Conservation (phyloP, 2,329 filamentous ascomycete genomes). For the Zopfia rhizophila region DNA sequence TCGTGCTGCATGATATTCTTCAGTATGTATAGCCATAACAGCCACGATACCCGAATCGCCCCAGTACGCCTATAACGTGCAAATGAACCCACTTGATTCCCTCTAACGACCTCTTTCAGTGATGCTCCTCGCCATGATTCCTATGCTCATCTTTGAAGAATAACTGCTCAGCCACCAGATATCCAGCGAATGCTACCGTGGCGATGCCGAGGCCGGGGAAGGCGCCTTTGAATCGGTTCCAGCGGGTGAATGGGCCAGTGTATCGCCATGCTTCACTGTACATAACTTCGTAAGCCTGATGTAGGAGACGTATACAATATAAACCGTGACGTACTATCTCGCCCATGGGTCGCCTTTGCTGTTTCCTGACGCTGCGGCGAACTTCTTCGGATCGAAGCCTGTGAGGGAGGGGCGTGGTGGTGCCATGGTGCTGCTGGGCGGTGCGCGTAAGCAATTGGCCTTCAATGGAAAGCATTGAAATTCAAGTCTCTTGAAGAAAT, state of each 20-base stretch:
- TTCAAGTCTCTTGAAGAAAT: constrained; percentile 9
- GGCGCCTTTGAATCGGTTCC: constrained; percentile 85
- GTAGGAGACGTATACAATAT: constrained; percentile 8
- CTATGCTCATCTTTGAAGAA: constrained; percentile 75
- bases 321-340: constrained; percentile 66
- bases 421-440: constrained; percentile 58
- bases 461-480: background rate
- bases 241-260: constrained; percentile 85
- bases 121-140: constrained; percentile 38
- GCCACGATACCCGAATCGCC: constrained; percentile 36
- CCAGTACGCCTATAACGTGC: constrained; percentile 43
- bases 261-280: constrained; percentile 94
- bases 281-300: constrained; percentile 27
- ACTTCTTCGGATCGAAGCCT: constrained; percentile 88
- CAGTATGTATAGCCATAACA: constrained; percentile 47
- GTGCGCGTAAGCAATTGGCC: constrained; percentile 27
- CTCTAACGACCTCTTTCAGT: constrained; percentile 26
- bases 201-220: constrained; percentile 95
- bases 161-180: constrained; percentile 89
- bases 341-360: constrained; percentile 71
- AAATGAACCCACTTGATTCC: constrained; percentile 17
- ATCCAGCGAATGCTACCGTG: constrained; percentile 87
- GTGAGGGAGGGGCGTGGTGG: constrained; percentile 80
- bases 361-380: constrained; percentile 75
- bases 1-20: constrained; percentile 37